Evolutionary conservation across 495 filamentous ascomycete species (phyloP).

Genomic region (Penicillium atrosanguineum): DNA sequence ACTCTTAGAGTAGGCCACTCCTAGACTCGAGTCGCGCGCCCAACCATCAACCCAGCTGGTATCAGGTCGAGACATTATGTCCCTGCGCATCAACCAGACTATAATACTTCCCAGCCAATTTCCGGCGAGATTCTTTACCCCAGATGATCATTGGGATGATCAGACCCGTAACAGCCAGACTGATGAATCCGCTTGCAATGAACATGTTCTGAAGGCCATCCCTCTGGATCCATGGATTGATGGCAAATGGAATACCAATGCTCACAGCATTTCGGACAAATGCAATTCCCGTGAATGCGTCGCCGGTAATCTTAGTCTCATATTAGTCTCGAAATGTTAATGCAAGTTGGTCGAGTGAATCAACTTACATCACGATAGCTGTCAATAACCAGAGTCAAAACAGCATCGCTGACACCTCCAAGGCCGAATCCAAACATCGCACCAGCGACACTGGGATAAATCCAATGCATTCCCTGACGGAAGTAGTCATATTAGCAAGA

Average conservation of each 20-base stretch:
- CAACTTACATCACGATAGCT: constrained; percentile 32
- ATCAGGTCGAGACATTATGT: background rate
- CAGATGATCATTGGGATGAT: constrained; percentile 29
- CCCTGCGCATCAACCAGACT: constrained; percentile 18
- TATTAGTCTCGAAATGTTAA: background rate
- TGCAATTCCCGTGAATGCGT: constrained; percentile 34
- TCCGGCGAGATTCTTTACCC: constrained; percentile 25
- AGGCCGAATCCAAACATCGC: constrained; percentile 35
- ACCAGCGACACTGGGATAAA: constrained; percentile 29
- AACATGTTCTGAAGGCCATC: constrained; percentile 34
- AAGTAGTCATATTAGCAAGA: background rate
- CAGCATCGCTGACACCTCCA: constrained; percentile 31
- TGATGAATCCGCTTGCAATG: constrained; percentile 30
- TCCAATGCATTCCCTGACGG: constrained; percentile 39
- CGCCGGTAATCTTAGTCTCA: constrained; percentile 29
- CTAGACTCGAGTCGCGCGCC: background rate
- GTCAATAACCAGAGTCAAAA: constrained; percentile 37
- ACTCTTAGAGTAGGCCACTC: background rate
- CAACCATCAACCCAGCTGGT: background rate
- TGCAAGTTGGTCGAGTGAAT: background rate
- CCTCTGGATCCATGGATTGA: constrained; percentile 29
- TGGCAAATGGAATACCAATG: constrained; percentile 36
- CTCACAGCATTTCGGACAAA: constrained; percentile 34
- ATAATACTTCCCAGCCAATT: constrained; percentile 13
- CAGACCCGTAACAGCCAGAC: constrained; percentile 19